Base-by-base conservation (phyloP, 192 early-diverging fungal species). In the Rhizophagus prolifer region DNA sequence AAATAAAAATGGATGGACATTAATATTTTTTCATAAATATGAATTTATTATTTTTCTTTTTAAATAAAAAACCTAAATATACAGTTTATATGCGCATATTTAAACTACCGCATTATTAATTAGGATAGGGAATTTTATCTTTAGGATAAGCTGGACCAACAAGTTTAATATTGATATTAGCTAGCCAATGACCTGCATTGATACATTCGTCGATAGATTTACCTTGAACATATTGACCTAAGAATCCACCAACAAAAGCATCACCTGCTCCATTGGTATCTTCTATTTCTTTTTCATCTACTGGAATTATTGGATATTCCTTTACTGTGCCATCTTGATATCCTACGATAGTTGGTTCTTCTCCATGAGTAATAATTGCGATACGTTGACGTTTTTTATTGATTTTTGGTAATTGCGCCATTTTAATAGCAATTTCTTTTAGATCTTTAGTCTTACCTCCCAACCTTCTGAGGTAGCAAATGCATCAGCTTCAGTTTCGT, bases 221-320 rank as follows among this genome's bases (percentile, higher is more conserved):
- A 67, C 94, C 94, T 83, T 90, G 91, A 70, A 94, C 91, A 70
- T 89, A 88, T 83, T 94, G 90, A 77, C 92, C 85, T 77, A 98
- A 78, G 89, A 97, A 99, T 34, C 95, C 97, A 65, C 95, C 97
- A 76, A 88, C 90, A 86, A 98, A 99, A 34, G 94, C 96, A 86
- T 99, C 97, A 81, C 97, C 97, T 77, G 96, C 96, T 77, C 95
- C 97, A 85, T 99, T 99, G 81, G 95, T 94, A 82, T 99, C 97
- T 66, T 94, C 92, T 79, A 99, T 95, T 77, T 96, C 88, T 41
- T 83, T 77, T 70, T 80, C 78, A 9, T 83, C 81, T 41, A 93
- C 87, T 31, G 86, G 85, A 64, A 84, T 86, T 25, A 92, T 87
- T 19, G 88, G 84, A 81, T 86, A 89, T 65, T 86, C 86, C 70